Percentiles rank a stretch among this genome's conserved stretches.
These are phyloP conservation scores for Tolypocladium nubicola DNA, from an alignment of 2,329 filamentous ascomycete species.

Conservation along the genomic window DNA sequence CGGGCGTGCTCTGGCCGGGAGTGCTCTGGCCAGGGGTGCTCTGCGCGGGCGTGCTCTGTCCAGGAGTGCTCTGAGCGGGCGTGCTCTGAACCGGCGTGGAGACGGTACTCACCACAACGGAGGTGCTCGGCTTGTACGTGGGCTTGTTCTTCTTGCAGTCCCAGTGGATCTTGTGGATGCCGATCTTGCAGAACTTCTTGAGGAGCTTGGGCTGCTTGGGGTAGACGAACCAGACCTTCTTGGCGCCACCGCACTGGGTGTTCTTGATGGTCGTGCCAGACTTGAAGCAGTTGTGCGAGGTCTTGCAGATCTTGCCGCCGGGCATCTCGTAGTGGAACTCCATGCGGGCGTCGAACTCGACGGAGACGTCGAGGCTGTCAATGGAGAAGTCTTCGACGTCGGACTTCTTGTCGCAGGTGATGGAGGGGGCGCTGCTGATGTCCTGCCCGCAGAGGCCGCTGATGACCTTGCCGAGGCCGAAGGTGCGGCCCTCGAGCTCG, in stretches of 20 bases:
- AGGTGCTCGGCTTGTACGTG: neutral
- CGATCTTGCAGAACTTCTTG: constrained; percentile 54
- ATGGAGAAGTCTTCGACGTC: constrained; percentile 52
- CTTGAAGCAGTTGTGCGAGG: constrained; percentile 56
- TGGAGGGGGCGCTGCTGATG: constrained; percentile 41
- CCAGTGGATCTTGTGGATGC: constrained; percentile 34
- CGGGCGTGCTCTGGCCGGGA: neutral
- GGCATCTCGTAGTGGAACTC: constrained; percentile 84
- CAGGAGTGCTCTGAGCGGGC: constrained; percentile 3
- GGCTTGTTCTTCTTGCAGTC: constrained; percentile 43
- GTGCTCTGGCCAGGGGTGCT: constrained; percentile 7
- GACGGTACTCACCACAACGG: neutral
- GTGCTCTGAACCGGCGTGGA: constrained; percentile 4
- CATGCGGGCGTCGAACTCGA: constrained; percentile 66
- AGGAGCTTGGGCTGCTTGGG: constrained; percentile 42
- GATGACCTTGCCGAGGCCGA: constrained; percentile 45
- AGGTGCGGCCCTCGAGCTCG: constrained; percentile 36
- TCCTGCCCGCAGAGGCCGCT: constrained; percentile 39
- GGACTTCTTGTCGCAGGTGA: constrained; percentile 27
- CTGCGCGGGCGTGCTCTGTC: constrained; percentile 4
- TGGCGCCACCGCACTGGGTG: constrained; percentile 86
- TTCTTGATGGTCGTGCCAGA: constrained; percentile 65
- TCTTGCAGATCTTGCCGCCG: constrained; percentile 73
- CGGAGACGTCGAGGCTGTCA: constrained; percentile 59
- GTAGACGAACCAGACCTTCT: constrained; percentile 62